A percentile compares a stretch with the other conserved stretches of the same genome.
Evolutionary conservation across 2,329 filamentous ascomycete species (phyloP).

Genomic region (Fusarium virguliforme): DNA sequence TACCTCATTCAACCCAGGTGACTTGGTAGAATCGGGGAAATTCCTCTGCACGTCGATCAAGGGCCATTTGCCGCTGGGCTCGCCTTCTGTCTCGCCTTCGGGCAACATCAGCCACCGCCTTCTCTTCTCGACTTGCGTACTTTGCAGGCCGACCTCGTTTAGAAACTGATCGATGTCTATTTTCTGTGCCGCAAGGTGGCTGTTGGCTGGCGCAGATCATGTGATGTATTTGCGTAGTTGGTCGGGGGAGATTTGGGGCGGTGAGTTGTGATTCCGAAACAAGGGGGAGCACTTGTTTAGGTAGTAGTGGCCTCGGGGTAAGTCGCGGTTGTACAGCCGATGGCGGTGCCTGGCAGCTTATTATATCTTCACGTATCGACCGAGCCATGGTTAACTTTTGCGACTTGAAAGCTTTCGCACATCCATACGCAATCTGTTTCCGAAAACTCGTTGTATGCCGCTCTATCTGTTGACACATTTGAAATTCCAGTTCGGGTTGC

Average conservation of each 20-base stretch:
- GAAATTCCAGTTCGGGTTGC: conserved; percentile 8
- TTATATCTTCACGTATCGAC: conserved; percentile 7
- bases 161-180: not conserved
- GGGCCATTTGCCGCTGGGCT: conserved; percentile 2
- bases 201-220: conserved; percentile 9
- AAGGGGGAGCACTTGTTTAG: not conserved
- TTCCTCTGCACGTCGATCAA: conserved; percentile 4
- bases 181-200: too few species aligned
- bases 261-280: conserved; percentile 5
- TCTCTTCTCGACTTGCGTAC: conserved; percentile 14
- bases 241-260: conserved; percentile 3
- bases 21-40: conserved; percentile 6
- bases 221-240: conserved; percentile 9
- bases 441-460: conserved; percentile 4
- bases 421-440: conserved; percentile 15
- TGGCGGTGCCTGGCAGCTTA: too few species aligned
- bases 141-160: conserved; percentile 15
- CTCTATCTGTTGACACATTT: too few species aligned
- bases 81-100: conserved; percentile 7
- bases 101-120: conserved; percentile 8
- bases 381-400: conserved; percentile 9
- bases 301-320: too few species aligned
- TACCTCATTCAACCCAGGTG: too few species aligned
- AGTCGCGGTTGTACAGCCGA: too few species aligned
- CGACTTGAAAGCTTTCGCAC: conserved; percentile 11